Conservation (phyloP, 108 stramenopile genomes). For the Discostella pseudostelligera region DNA sequence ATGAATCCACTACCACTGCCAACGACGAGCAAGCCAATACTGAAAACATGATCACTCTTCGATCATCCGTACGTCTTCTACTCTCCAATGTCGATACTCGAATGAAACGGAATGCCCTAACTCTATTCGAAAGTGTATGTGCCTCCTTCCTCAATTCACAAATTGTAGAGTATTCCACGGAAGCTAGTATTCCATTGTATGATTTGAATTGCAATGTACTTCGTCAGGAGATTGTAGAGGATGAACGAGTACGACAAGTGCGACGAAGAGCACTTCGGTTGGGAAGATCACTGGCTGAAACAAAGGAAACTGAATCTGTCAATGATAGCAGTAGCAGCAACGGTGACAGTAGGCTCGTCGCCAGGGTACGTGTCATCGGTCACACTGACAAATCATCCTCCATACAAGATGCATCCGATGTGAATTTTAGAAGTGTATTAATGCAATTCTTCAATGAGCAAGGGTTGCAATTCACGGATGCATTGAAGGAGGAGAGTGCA, state of each 20-base stretch:
- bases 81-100: not conserved
- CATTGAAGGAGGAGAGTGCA: conserved; percentile 15
- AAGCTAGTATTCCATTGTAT: conserved; percentile 30
- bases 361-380: conserved; percentile 16
- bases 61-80: not conserved
- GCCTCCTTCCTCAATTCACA: conserved; percentile 8
- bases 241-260: not conserved
- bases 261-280: not conserved
- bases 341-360: not conserved
- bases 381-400: not conserved
- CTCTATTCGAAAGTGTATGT: conserved; percentile 7
- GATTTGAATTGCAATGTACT: conserved; percentile 21
- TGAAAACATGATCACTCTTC: no score
- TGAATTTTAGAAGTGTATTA: conserved; percentile 14
- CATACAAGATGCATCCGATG: conserved; percentile 4
- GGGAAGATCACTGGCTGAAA: not conserved
- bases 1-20: no score
- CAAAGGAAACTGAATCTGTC: no score
- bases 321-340: not conserved
- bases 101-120: not conserved
- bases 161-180: conserved; percentile 20
- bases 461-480: conserved; percentile 13
- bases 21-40: no score
- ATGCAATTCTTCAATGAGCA: conserved; percentile 22
- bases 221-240: conserved; percentile 3